A percentile compares a stretch with the other conserved stretches of the same genome.
Evolutionary conservation across 768 basidiomycete species (phyloP).

Genomic region (Lepiota subincarnata): DNA sequence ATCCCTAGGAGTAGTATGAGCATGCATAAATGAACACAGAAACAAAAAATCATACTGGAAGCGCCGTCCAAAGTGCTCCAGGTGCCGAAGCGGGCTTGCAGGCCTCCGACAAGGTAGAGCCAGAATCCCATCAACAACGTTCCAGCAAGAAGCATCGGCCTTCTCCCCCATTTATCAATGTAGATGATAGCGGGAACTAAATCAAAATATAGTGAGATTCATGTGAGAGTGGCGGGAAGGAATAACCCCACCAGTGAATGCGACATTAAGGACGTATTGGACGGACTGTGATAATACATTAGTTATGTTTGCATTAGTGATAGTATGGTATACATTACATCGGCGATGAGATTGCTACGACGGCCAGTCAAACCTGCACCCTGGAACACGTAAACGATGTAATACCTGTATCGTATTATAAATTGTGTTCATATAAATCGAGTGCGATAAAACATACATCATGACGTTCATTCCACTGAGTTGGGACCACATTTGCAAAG

Average conservation of each 20-base stretch:
- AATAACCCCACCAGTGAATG: constrained; percentile 29
- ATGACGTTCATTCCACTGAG: constrained; percentile 77
- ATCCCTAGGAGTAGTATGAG: constrained; percentile 16
- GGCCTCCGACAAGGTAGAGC: constrained; percentile 72
- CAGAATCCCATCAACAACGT: constrained; percentile 71
- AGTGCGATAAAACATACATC: constrained; percentile 46
- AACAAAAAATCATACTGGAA: constrained; percentile 20
- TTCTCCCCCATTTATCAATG: constrained; percentile 77
- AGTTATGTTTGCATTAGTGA: background rate
- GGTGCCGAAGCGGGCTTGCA: constrained; percentile 62
- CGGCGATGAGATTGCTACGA: constrained; percentile 71
- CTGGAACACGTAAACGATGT: constrained; percentile 68
- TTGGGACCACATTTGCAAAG: constrained; percentile 81
- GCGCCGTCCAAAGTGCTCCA: constrained; percentile 47
- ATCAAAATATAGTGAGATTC: constrained; percentile 14
- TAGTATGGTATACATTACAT: constrained; percentile 25
- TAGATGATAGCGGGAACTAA: constrained; percentile 52
- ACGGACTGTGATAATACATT: constrained; percentile 39
- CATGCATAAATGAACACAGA: background rate
- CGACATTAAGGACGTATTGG: constrained; percentile 54
- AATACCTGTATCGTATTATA: constrained; percentile 38
- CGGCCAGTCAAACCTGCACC: constrained; percentile 73
- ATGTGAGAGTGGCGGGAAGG: constrained; percentile 35
- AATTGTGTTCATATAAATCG: background rate
- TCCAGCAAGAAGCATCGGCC: constrained; percentile 68